Evolutionary conservation across 805 yeast genomes (phyloP).

Genomic region (Ogataea pignaliae): DNA sequence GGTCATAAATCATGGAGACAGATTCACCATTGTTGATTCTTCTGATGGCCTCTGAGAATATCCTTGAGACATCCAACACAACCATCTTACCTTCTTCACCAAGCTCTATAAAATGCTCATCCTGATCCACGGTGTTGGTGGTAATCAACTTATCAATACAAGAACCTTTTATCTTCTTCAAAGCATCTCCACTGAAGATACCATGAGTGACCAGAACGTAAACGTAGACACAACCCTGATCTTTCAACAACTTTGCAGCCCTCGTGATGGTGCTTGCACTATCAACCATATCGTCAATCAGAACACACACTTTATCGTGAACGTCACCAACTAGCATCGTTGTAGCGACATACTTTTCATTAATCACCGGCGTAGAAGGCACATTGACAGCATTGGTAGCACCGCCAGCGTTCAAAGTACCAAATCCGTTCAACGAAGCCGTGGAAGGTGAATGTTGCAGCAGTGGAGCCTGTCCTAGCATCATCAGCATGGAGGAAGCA

Average conservation of each 20-base stretch:
- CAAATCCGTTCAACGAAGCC: conserved; percentile 10
- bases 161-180: conserved; percentile 59
- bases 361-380: background rate
- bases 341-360: conserved; percentile 50
- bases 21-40: conserved; percentile 97
- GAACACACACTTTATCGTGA: conserved; percentile 75
- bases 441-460: conserved; percentile 14
- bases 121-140: conserved; percentile 90
- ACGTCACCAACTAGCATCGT: conserved; percentile 98
- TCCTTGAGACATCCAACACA: conserved; percentile 80
- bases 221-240: conserved; percentile 85
- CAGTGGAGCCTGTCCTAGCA: conserved; percentile 9
- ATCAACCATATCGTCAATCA: conserved; percentile 91
- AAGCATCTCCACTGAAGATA: conserved; percentile 87
- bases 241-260: conserved; percentile 88
- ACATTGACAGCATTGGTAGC: background rate
- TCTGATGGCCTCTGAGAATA: conserved; percentile 92
- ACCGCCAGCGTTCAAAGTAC: background rate
- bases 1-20: conserved; percentile 89
- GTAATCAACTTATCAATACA: conserved; percentile 81
- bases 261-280: conserved; percentile 88
- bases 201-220: conserved; percentile 92
- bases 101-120: conserved; percentile 43
- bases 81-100: conserved; percentile 54
- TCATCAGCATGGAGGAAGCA: conserved; percentile 3